Evolutionary conservation across 192 early-diverging fungal genomes (phyloP).

Genomic region (Coemansia sp.): DNA sequence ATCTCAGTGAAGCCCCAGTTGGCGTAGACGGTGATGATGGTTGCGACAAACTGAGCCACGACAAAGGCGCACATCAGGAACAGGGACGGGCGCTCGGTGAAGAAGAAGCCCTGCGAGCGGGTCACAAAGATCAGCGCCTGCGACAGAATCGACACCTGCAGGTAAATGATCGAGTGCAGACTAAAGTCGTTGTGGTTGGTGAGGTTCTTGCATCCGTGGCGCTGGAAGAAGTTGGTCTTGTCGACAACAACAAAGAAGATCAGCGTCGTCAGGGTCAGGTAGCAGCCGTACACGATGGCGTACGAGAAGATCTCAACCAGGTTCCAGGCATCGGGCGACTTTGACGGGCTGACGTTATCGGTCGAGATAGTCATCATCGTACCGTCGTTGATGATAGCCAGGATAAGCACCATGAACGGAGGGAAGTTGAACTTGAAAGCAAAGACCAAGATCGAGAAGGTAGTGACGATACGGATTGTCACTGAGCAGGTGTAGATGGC

Average conservation of each 20-base stretch:
- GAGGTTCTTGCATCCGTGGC: slow-evolving; percentile 53
- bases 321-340: slow-evolving; percentile 84
- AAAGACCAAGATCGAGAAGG: slow-evolving; percentile 68
- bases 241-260: slow-evolving; percentile 63
- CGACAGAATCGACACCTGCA: slow-evolving; percentile 75
- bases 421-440: slow-evolving; percentile 81
- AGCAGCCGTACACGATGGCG: slow-evolving; percentile 82
- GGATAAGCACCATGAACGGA: slow-evolving; percentile 80
- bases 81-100: slow-evolving; percentile 65
- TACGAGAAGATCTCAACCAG: slow-evolving; percentile 82
- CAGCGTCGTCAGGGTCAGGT: slow-evolving; percentile 76
- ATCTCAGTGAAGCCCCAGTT: slow-evolving; percentile 77
- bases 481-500: slow-evolving; percentile 89
- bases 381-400: slow-evolving; percentile 89
- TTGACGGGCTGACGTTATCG: slow-evolving; percentile 78
- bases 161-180: slow-evolving; percentile 73
- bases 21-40: slow-evolving; percentile 80
- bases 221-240: slow-evolving; percentile 64
- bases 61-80: slow-evolving; percentile 66
- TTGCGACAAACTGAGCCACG: slow-evolving; percentile 67
- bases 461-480: slow-evolving; percentile 74
- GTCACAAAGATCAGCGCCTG: slow-evolving; percentile 79
- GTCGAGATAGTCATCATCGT: slow-evolving; percentile 91
- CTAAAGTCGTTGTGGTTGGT: slow-evolving; percentile 61
- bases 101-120: slow-evolving; percentile 73